phyloP scores from a whole-genome alignment of 768 basidiomycete genomes.

The Clathrus columnatus region DNA sequence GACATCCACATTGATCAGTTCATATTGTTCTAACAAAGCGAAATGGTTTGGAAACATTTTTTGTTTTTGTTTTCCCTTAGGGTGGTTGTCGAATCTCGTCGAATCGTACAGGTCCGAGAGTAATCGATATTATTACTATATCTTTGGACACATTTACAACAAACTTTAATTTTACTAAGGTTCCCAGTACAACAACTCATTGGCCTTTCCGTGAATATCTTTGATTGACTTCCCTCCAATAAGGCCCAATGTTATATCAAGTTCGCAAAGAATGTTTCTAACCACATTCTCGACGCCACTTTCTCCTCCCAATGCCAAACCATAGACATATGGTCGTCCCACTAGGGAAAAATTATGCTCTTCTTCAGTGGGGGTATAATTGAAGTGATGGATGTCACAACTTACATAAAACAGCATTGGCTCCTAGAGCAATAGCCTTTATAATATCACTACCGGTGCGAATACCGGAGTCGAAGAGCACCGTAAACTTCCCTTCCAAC shows the following conservation, averaged over 20 bases:
- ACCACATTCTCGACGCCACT: constrained; percentile 70
- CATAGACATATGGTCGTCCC: constrained; percentile 69
- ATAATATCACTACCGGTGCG: constrained; percentile 77
- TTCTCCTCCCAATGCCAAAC: constrained; percentile 59
- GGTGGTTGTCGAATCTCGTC: no score
- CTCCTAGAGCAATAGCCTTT: constrained; percentile 80
- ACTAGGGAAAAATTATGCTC: constrained; percentile 30
- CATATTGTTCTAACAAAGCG: no score
- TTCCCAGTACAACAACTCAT: constrained; percentile 31
- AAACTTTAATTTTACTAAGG: neutral
- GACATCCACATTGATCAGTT: no score
- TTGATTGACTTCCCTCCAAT: constrained; percentile 46
- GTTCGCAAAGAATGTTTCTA: constrained; percentile 55
- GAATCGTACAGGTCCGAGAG: no score
- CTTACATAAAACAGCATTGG: constrained; percentile 70
- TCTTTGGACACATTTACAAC: neutral
- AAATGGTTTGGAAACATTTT: no score
- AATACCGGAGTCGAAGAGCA: constrained; percentile 67
- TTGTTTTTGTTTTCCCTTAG: no score
- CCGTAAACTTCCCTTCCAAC: constrained; percentile 47
- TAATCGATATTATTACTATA: no score
- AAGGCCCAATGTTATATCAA: constrained; percentile 56
- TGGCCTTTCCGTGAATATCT: constrained; percentile 56
- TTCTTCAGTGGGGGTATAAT: neutral
- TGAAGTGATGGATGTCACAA: constrained; percentile 12